phyloP scores from a whole-genome alignment of 2,329 filamentous ascomycete genomes.

The Trichoderma atrobrunneum region DNA sequence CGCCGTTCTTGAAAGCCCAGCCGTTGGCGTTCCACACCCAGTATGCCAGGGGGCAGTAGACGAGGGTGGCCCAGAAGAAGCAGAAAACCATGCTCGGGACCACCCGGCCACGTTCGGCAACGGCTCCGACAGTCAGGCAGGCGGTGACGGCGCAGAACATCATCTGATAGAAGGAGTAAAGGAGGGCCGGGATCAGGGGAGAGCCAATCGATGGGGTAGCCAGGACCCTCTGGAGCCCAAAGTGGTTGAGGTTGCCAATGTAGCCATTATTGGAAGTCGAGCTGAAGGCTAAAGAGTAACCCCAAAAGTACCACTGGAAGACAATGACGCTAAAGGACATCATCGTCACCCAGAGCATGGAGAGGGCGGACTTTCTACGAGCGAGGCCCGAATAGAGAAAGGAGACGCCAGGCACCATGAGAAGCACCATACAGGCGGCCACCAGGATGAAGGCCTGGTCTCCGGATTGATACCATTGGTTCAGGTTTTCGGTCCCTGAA shows the following conservation, averaged over 20 bases:
- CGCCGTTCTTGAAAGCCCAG: constrained; percentile 87
- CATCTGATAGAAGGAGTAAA: constrained; percentile 98
- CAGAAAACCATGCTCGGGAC: constrained; percentile 92
- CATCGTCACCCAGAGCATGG: constrained; percentile 97
- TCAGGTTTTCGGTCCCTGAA: constrained; percentile 77
- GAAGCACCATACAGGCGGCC: constrained; percentile 84
- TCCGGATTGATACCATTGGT: constrained; percentile 91
- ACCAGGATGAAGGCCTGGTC: constrained; percentile 94
- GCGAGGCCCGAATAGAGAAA: constrained; percentile 97
- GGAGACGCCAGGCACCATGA: constrained; percentile 95
- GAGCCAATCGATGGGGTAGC: constrained; percentile 84
- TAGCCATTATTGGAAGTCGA: constrained; percentile 77
- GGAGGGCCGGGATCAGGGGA: constrained; percentile 79
- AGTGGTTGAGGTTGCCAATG: constrained; percentile 87
- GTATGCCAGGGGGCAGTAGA: constrained; percentile 95
- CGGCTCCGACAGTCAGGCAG: constrained; percentile 85
- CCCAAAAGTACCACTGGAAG: constrained; percentile 99
- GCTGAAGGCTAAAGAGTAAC: constrained; percentile 92
- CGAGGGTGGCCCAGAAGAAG: constrained; percentile 94
- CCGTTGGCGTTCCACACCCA: constrained; percentile 97
- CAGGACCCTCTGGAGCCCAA: constrained; percentile 82
- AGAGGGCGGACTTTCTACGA: constrained; percentile 94
- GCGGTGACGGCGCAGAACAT: constrained; percentile 95
- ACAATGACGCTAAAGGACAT: constrained; percentile 85
- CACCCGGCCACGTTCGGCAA: constrained; percentile 89